These are phyloP conservation scores for Annulohypoxylon truncatum DNA, from an alignment of 2,329 filamentous ascomycete genomes.

Conservation along the genomic window DNA sequence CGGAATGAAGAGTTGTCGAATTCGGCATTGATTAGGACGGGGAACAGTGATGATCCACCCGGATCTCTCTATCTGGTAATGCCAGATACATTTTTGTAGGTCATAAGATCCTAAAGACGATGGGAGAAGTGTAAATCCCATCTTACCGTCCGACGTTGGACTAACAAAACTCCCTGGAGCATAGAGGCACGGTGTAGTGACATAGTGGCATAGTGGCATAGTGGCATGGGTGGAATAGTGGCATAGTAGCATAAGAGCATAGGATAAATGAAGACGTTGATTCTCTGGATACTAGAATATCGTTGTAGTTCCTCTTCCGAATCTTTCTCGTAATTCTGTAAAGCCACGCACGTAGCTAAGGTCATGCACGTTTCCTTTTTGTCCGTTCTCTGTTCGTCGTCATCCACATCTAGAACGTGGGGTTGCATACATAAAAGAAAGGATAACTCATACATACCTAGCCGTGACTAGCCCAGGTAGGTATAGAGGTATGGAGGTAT, in stretches of 20 bases:
- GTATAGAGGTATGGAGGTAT: slow-evolving; percentile 1
- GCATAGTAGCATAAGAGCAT: slow-evolving; percentile 13
- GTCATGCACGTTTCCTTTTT: slow-evolving; percentile 33
- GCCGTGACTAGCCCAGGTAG: neutral
- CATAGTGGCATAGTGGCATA: neutral
- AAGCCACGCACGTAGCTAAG: slow-evolving; percentile 33
- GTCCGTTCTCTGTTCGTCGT: slow-evolving; percentile 34
- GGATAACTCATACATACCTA: slow-evolving; percentile 9
- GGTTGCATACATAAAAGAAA: slow-evolving; percentile 33
- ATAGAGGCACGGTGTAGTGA: too few species aligned
- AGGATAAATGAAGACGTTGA: slow-evolving; percentile 8
- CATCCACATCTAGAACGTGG: slow-evolving; percentile 37
- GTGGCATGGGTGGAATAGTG: too few species aligned
- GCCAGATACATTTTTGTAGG: neutral
- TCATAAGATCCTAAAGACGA: neutral
- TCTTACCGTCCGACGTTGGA: neutral
- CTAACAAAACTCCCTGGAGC: neutral
- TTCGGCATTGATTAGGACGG: slow-evolving; percentile 23
- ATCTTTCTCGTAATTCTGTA: slow-evolving; percentile 38
- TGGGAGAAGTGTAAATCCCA: slow-evolving; percentile 35
- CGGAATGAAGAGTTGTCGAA: slow-evolving; percentile 33
- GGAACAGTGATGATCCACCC: slow-evolving; percentile 22
- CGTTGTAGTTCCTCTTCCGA: slow-evolving; percentile 22
- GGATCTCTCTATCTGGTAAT: slow-evolving; percentile 18
- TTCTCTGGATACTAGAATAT: slow-evolving; percentile 3